These are phyloP conservation scores for Verbascum thapsus DNA, from an alignment of 257 asterid genomes.

Conservation along the genomic window DNA sequence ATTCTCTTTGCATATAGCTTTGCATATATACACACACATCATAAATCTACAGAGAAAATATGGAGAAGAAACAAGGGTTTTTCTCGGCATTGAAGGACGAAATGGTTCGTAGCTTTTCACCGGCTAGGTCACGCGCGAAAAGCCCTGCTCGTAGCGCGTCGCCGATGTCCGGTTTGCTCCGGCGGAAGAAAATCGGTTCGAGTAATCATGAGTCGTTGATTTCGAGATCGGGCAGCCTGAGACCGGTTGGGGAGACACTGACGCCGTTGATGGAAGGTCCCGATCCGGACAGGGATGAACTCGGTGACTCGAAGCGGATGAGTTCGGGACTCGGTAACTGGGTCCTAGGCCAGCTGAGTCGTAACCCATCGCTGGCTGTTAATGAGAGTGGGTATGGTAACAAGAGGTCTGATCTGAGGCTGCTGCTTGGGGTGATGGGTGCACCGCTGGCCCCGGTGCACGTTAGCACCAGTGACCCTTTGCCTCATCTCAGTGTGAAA, in stretches of 20 bases:
- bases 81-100: conserved; percentile 87
- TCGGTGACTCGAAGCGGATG: conserved; percentile 60
- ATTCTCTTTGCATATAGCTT: no score
- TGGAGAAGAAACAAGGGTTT: conserved; percentile 92
- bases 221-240: conserved; percentile 73
- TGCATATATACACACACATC: background rate
- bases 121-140: conserved; percentile 73
- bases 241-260: conserved; percentile 67
- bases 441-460: conserved; percentile 95
- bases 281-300: conserved; percentile 63
- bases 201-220: conserved; percentile 40
- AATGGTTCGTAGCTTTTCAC: conserved; percentile 85
- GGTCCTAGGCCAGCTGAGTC: conserved; percentile 67
- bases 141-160: conserved; percentile 76
- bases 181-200: conserved; percentile 51
- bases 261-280: conserved; percentile 88
- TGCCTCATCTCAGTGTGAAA: conserved; percentile 92
- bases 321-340: conserved; percentile 72
- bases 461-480: conserved; percentile 79
- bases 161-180: conserved; percentile 63
- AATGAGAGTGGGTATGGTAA: conserved; percentile 40
- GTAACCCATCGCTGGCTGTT: conserved; percentile 62
- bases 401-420: conserved; percentile 82
- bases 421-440: conserved; percentile 94
- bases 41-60: conserved; percentile 5